Evolutionary conservation across 2,329 filamentous ascomycete species (phyloP).

Genomic region (Blastomyces percursus): DNA sequence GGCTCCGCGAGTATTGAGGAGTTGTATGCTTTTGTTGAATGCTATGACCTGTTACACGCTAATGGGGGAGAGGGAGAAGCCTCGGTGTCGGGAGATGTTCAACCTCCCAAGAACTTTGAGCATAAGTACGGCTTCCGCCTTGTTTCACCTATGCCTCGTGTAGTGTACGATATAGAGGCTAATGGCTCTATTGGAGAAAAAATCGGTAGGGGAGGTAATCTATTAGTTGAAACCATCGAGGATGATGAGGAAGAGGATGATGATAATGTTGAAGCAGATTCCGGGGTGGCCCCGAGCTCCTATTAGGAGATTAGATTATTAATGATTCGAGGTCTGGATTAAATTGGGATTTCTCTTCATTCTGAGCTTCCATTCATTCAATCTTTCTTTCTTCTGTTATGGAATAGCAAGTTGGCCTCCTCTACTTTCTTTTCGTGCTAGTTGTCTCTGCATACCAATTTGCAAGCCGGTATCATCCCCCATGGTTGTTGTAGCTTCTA

Average conservation of each 20-base stretch:
- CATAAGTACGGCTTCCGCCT: constrained; percentile 80
- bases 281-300: constrained; percentile 14
- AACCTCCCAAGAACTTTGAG: constrained; percentile 53
- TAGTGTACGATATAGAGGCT: constrained; percentile 61
- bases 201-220: constrained; percentile 72
- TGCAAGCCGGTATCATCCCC: neutral
- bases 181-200: constrained; percentile 57
- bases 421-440: neutral
- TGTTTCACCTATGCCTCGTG: constrained; percentile 72
- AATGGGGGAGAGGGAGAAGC: constrained; percentile 18
- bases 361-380: neutral
- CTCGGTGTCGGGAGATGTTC: constrained; percentile 17
- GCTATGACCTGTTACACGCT: constrained; percentile 55
- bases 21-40: constrained; percentile 93
- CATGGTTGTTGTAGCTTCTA: neutral
- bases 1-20: constrained; percentile 67
- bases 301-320: neutral
- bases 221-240: constrained; percentile 67
- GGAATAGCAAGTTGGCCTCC: neutral
- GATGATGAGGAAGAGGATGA: constrained; percentile 45
- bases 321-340: neutral
- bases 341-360: neutral
- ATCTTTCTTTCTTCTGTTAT: neutral
- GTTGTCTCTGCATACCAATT: neutral
- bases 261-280: constrained; percentile 39